Percentiles rank a stretch among this genome's conserved stretches.
Conservation (phyloP, 352 stramenopile genomes). For the Phytophthora brassicae region DNA sequence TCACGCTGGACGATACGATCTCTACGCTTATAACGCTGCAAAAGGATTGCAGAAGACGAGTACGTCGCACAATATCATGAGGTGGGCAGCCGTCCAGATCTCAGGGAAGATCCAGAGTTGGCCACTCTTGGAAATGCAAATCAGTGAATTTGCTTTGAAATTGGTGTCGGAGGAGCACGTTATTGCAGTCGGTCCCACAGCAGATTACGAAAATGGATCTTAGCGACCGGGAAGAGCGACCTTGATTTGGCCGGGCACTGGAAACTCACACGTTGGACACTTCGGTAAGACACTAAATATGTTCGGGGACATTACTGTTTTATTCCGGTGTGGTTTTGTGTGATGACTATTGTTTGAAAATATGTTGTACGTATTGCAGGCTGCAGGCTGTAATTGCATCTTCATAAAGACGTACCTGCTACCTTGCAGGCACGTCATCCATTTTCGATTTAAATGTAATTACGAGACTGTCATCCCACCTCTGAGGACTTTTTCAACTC, state of each 20-base stretch:
- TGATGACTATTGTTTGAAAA: no score
- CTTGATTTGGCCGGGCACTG: background rate
- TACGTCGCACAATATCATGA: no score
- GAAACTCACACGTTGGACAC: background rate
- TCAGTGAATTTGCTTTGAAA: background rate
- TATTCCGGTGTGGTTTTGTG: background rate
- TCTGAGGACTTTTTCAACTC: no score
- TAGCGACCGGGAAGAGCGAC: background rate
- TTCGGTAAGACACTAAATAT: background rate
- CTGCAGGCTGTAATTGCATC: background rate
- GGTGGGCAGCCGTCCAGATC: background rate
- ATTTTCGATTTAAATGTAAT: no score
- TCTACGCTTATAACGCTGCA: constrained; percentile 2
- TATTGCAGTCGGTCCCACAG: background rate
- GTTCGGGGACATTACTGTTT: background rate
- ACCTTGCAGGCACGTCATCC: no score
- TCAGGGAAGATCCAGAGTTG: background rate
- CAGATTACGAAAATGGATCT: no score
- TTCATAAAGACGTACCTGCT: background rate
- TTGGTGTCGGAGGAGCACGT: background rate
- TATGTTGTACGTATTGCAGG: no score
- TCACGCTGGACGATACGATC: constrained; percentile 1
- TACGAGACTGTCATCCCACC: no score
- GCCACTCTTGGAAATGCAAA: no score
- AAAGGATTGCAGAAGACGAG: no score